Conservation (phyloP, 768 basidiomycete genomes). For the Lentinus tigrinus region DNA sequence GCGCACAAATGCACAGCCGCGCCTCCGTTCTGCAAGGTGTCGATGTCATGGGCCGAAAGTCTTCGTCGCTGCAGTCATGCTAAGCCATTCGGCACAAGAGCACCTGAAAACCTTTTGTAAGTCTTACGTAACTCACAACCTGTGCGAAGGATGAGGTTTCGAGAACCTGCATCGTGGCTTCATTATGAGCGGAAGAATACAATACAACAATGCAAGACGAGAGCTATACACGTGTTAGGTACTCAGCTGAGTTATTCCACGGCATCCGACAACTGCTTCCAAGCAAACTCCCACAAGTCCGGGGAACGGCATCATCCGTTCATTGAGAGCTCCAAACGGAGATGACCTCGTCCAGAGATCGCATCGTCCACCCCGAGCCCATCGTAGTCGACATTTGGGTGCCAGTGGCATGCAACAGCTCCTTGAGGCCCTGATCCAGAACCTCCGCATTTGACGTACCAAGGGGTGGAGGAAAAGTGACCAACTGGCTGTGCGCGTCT, state of each 20-base stretch:
- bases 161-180: neutral
- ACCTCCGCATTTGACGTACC: constrained; percentile 39
- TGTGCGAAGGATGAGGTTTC: neutral
- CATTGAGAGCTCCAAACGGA: constrained; percentile 45
- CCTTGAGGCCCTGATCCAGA: constrained; percentile 67
- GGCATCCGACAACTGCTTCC: neutral
- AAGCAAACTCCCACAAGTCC: neutral
- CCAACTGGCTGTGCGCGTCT: constrained; percentile 60
- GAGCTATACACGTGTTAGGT: neutral
- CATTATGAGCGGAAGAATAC: neutral
- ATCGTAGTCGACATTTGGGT: constrained; percentile 71
- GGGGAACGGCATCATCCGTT: neutral
- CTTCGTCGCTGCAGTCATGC: too few relatives aligned
- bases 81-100: too few relatives aligned
- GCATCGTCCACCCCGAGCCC: constrained; percentile 72
- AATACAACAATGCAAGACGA: neutral
- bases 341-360: constrained; percentile 66
- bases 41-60: too few relatives aligned
- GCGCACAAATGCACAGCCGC: too few relatives aligned
- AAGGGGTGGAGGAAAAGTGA: constrained; percentile 46
- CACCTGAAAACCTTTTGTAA: neutral
- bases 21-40: too few relatives aligned
- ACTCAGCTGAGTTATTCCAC: neutral
- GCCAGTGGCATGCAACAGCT: constrained; percentile 85
- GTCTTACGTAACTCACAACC: neutral